Base-by-base conservation (phyloP, 768 basidiomycete species). In the Fomitopsis serialis region DNA sequence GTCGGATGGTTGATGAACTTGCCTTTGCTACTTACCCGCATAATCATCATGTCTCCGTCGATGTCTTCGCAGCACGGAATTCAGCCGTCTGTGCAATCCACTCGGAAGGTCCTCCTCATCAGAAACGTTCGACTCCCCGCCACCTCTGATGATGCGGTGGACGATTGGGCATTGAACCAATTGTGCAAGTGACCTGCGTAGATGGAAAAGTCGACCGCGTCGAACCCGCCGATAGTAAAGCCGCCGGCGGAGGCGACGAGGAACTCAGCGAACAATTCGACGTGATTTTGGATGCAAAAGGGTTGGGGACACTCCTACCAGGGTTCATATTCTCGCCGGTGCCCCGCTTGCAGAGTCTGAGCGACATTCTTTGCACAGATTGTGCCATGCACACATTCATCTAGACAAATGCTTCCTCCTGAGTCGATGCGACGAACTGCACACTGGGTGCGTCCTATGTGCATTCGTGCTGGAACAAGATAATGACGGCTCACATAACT, bases 351-450 rank as follows among this genome's bases (percentile, higher is more conserved):
- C n/a, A n/a, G n/a, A n/a, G n/a, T n/a, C n/a, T n/a, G n/a, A n/a
- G n/a, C n/a, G n/a, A n/a, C n/a, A n/a, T n/a, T n/a, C n/a, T 11
- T 32, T 32, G 6, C 5, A n/a, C 48, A 74, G 75, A 7, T 53
- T 84, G 48, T 83, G 81, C 63, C 82, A 84, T 66, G 75, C 80
- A 19, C 82, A 85, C 60, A 78, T 86, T 58, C 83, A 84, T 66
- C 73, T 85, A 29, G 83, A 85, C 71, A 84, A 86, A 66, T 84
- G 81, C 66, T 84, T 84, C 63, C 78, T 86, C 47, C 69, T 86
- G 52, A 78, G 77, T 58, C 67, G 74, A 65, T 82, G 80, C 56
- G 74, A 73, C 48, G 66, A 73, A 21, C 73, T 84, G 42, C 60
- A 72, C 22, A 74, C 73, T 43, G 81, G 83, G 82, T 84, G 66